Evolutionary conservation across 345 rosid genomes (phyloP).

Genomic region (Camelina sativa): DNA sequence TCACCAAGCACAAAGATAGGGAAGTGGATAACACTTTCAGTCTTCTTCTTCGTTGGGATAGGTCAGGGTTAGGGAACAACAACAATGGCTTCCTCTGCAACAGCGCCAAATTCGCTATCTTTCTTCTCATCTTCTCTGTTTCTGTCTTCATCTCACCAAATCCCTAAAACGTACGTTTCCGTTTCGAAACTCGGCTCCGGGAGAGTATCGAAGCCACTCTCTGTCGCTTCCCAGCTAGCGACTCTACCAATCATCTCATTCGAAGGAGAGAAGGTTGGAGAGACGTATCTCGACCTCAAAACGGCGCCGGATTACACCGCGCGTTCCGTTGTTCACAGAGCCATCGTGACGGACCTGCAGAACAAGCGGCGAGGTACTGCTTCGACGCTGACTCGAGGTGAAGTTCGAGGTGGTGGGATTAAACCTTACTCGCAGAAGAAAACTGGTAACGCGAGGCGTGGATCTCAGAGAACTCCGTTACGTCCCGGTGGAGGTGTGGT

Average conservation of each 20-base stretch:
- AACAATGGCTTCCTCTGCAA: constrained; percentile 58
- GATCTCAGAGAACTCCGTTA: constrained; percentile 75
- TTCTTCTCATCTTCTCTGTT: constrained; percentile 62
- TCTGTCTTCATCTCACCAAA: constrained; percentile 44
- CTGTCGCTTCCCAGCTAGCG: constrained; percentile 61
- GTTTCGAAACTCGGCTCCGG: constrained; percentile 37
- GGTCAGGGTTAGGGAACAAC: constrained; percentile 32
- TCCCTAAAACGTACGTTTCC: constrained; percentile 35
- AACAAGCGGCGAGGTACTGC: constrained; percentile 97
- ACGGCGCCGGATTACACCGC: constrained; percentile 83
- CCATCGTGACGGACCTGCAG: constrained; percentile 71
- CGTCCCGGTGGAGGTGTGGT: constrained; percentile 90
- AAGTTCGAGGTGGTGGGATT: constrained; percentile 91
- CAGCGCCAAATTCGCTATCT: constrained; percentile 54
- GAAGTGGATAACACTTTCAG: constrained; percentile 46
- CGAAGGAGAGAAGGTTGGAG: constrained; percentile 83
- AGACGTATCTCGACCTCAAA: constrained; percentile 78
- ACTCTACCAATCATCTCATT: constrained; percentile 74
- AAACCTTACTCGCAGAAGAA: constrained; percentile 91
- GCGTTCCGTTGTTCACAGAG: constrained; percentile 90
- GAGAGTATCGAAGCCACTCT: constrained; percentile 44
- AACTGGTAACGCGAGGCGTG: constrained; percentile 84
- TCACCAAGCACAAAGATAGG: constrained; percentile 35
- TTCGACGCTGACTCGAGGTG: constrained; percentile 83
- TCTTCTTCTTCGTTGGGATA: constrained; percentile 28